Base-by-base conservation (phyloP, 192 early-diverging fungal species). In the Umbelopsis isabellina region DNA sequence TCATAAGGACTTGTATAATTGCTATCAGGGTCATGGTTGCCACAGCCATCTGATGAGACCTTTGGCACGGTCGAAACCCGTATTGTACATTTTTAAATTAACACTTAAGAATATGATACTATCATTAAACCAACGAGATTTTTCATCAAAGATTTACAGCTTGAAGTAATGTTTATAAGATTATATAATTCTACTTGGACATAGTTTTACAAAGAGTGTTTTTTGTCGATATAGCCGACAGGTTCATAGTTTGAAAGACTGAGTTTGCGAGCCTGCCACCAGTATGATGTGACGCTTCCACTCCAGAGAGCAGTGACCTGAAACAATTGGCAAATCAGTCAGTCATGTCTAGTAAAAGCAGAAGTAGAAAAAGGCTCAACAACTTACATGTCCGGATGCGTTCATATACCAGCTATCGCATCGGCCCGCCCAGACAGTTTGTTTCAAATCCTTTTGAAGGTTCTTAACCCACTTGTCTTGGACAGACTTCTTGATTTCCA, bases 351-450 rank as follows among this genome's bases (percentile, higher is more conserved):
- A 41, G 2, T 41, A 4, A 10, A 41, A 41, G 10, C 37, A 41
- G 37, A 41, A 9, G 6, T 10, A 6, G 7, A 1, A 6, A 41
- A 41, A 41, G 0, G 5, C 6, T 6, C 6, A 37, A 41, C 6
- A 41, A 10, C 37, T 41, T 41, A 41, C 73, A 18, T 79, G 74
- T 18, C 82, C 84, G 12, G 70, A 69, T 0, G 69, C 68, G 50
- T 82, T 81, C 52, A 73, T 78, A 67, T 85, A 85, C 82, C 82
- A 87, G 23, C 78, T 82, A 21, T 77, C 66, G 73, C 86, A 85
- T 7, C 72, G 69, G 1, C 80, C 77, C 6, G 72, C 65, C 86
- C 86, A 87, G 46, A 80, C 83, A 21, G 77, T 84, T 11, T 70
- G 50, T 52, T 82, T 66, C 65, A 84, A 69, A 3, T 68, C 77